phyloP scores from a whole-genome alignment of 2,329 filamentous ascomycete genomes.

The Raffaelea arxii region DNA sequence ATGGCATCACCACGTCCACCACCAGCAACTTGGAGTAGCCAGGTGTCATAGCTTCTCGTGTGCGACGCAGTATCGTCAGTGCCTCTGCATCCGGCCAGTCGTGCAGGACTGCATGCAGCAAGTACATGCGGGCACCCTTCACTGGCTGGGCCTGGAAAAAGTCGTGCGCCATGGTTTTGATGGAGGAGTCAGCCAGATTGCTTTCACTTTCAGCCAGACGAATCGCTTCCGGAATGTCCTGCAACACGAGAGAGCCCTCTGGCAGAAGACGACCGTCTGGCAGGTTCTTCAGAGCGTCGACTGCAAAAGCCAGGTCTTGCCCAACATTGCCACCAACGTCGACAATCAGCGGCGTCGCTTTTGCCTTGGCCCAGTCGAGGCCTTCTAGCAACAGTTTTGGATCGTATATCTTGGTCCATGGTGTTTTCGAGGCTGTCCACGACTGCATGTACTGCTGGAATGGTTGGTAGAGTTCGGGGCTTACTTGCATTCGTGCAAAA shows the following conservation, averaged over 20 bases:
- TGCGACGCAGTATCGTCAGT: neutral
- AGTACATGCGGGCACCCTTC: constrained; percentile 25
- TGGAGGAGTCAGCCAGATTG: neutral
- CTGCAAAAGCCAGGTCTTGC: neutral
- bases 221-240: neutral
- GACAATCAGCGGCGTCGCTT: neutral
- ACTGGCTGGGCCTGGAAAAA: constrained; percentile 17
- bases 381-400: too few relatives aligned
- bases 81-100: constrained; percentile 22
- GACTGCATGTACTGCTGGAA: neutral
- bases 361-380: too few relatives aligned
- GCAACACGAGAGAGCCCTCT: neutral
- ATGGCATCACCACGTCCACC: constrained; percentile 21
- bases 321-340: neutral
- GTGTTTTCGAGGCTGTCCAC: neutral
- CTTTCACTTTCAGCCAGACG: too few relatives aligned
- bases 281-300: neutral
- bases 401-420: neutral
- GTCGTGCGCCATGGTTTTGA: constrained; percentile 9
- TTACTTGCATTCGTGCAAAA: neutral
- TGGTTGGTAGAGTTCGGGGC: neutral
- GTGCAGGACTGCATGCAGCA: constrained; percentile 30
- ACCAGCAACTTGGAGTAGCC: neutral
- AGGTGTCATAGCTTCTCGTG: neutral
- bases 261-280: too few relatives aligned